Conservation (phyloP, 257 asterid genomes). For the Solanum raphanifolium region DNA sequence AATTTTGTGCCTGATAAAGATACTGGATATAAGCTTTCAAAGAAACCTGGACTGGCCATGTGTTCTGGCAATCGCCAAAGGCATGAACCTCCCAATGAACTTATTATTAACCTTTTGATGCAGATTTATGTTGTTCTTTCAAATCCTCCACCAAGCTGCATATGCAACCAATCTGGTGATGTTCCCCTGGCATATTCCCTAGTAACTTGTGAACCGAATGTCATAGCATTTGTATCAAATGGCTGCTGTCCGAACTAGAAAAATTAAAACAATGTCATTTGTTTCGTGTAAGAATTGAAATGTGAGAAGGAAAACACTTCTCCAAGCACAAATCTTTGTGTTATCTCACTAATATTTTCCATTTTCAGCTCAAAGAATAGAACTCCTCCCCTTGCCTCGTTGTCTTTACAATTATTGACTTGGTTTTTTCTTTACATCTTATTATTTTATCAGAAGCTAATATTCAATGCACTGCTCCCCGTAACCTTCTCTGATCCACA, state of each 20-base stretch:
- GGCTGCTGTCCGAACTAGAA: slow-evolving; percentile 41
- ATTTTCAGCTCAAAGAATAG: background rate
- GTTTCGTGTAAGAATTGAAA: background rate
- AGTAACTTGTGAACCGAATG: slow-evolving; percentile 23
- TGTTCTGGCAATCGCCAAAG: background rate
- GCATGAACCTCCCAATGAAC: background rate
- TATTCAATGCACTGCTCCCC: background rate
- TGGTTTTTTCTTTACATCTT: background rate
- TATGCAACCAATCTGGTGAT: slow-evolving; percentile 56
- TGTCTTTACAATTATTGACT: background rate
- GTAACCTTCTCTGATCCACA: background rate
- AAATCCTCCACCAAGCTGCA: slow-evolving; percentile 62
- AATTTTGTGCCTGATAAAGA: background rate
- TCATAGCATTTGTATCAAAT: slow-evolving; percentile 18
- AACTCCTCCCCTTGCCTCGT: background rate
- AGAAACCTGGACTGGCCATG: background rate
- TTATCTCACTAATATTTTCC: background rate
- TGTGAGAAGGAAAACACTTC: background rate
- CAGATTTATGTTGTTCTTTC: slow-evolving; percentile 28
- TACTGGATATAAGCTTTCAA: background rate
- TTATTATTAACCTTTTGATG: background rate
- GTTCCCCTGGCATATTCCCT: slow-evolving; percentile 39
- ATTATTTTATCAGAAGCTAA: background rate
- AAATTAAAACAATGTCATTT: background rate
- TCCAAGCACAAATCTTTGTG: background rate